Conservation (phyloP, 768 basidiomycete genomes). For the Hericium coralloides region DNA sequence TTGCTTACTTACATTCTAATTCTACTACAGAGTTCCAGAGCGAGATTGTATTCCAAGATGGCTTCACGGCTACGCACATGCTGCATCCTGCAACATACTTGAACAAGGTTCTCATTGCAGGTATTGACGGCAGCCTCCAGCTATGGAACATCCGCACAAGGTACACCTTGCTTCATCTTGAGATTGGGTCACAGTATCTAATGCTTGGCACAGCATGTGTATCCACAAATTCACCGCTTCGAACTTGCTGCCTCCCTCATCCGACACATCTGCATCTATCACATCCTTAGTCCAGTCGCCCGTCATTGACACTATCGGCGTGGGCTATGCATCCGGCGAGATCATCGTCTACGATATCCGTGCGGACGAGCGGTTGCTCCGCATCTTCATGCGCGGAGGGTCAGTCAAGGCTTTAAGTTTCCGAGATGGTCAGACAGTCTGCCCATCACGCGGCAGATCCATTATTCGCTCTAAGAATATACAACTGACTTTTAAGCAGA, state of each 20-base stretch:
- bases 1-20: conserved; percentile 7
- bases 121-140: conserved; percentile 73
- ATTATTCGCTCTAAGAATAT: not conserved
- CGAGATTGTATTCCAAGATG: conserved; percentile 69
- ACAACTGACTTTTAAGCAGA: conserved; percentile 36
- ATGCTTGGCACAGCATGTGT: conserved; percentile 44
- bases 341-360: conserved; percentile 87
- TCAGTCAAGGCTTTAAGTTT: conserved; percentile 71
- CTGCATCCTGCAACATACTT: conserved; percentile 95
- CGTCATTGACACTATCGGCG: conserved; percentile 92
- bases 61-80: conserved; percentile 78
- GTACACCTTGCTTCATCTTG: conserved; percentile 32
- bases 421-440: conserved; percentile 54
- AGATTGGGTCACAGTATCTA: not conserved
- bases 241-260: conserved; percentile 34
- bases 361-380: conserved; percentile 80
- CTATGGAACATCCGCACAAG: conserved; percentile 90
- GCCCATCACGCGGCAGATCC: not conserved
- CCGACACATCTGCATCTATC: conserved; percentile 37
- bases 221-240: conserved; percentile 70
- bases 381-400: conserved; percentile 87
- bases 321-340: conserved; percentile 84
- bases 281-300: conserved; percentile 85
- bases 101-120: conserved; percentile 87
- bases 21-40: conserved; percentile 26